Evolutionary conservation across 2,329 filamentous ascomycete species (phyloP).

Genomic region (Pseudogymnoascus destructans): DNA sequence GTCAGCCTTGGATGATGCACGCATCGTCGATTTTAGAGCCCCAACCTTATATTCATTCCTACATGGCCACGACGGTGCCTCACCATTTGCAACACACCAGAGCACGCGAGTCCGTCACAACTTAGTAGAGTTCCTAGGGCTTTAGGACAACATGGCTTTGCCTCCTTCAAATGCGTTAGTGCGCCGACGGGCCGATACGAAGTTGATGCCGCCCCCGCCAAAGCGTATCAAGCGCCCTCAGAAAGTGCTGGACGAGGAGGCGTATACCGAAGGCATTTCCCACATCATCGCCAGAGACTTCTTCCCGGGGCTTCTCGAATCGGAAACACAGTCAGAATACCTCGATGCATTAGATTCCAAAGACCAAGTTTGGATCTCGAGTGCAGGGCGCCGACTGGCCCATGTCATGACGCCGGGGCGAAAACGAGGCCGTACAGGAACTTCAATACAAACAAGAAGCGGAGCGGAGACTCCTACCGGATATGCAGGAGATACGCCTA

Average conservation of each 20-base stretch:
- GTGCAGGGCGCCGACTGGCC: constrained; percentile 56
- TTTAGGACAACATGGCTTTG: constrained; percentile 2
- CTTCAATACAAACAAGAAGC: constrained; percentile 24
- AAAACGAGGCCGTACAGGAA: constrained; percentile 26
- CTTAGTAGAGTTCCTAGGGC: constrained; percentile 27
- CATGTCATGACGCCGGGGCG: constrained; percentile 73
- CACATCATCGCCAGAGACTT: constrained; percentile 95
- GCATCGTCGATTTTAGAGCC: neutral
- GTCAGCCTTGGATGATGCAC: constrained; percentile 8
- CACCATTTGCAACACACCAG: neutral
- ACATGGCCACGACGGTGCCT: neutral
- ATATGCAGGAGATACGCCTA: constrained; percentile 63
- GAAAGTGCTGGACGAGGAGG: constrained; percentile 82
- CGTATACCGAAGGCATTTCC: constrained; percentile 79
- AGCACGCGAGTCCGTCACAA: constrained; percentile 11
- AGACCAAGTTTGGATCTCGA: constrained; percentile 74
- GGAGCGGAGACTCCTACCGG: constrained; percentile 46
- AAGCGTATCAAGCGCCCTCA: constrained; percentile 89
- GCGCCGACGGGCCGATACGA: constrained; percentile 46
- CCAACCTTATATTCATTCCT: neutral
- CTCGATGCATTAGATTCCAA: constrained; percentile 80
- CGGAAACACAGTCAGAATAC: constrained; percentile 81
- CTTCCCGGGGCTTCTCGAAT: constrained; percentile 81
- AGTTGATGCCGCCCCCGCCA: constrained; percentile 81
- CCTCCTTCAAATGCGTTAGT: constrained; percentile 44